Percentiles rank a stretch among this genome's conserved stretches.
These are phyloP conservation scores for Eucalyptus marginata DNA, from an alignment of 345 rosid genomes.

Conservation along the genomic window DNA sequence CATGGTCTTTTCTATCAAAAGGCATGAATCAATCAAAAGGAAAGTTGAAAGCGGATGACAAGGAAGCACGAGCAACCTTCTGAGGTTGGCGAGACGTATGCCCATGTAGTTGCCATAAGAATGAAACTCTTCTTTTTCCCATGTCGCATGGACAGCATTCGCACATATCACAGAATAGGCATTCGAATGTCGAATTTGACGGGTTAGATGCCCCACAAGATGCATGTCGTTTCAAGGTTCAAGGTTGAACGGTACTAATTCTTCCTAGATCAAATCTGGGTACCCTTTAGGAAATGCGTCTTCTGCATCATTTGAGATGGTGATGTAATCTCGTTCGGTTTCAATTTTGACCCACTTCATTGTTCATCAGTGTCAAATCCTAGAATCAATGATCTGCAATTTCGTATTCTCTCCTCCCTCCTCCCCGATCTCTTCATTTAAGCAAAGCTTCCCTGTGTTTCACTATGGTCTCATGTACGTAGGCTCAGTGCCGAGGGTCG, in stretches of 20 bases:
- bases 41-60: not conserved
- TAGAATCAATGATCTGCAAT: not conserved
- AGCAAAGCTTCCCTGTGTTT: not conserved
- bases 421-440: not conserved
- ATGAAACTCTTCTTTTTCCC: not conserved
- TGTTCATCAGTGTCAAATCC: not conserved
- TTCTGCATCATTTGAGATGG: not conserved
- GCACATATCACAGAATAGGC: not conserved
- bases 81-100: not conserved
- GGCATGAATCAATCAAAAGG: not conserved
- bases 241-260: not conserved
- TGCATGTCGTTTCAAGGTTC: not conserved
- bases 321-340: not conserved
- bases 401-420: not conserved
- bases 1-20: not conserved
- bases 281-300: not conserved
- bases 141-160: not conserved
- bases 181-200: not conserved
- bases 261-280: not conserved
- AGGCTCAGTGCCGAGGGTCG: not conserved
- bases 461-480: not conserved
- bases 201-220: not conserved
- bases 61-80: not conserved
- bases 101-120: not conserved
- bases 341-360: not conserved